Base-by-base conservation (phyloP, 257 asterid genomes). In the Solanum piurae region DNA sequence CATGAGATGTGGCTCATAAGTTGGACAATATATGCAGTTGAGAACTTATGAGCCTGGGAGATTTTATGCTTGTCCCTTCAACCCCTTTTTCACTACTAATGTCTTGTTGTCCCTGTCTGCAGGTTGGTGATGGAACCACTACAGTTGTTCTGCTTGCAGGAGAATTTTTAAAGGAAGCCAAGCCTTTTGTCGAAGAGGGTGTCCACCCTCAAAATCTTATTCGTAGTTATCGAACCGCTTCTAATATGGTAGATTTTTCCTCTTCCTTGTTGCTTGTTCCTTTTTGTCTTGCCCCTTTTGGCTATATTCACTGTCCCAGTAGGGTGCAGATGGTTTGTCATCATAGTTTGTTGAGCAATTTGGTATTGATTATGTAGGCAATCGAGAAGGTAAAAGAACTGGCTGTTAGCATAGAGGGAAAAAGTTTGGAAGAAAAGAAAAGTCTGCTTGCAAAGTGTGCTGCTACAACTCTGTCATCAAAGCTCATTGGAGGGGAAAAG, bases 111-210 rank as follows among this genome's bases (percentile, higher is more conserved):
- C 29, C 20, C 27, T 85, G 64, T 66, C 31, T 88, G 88, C 94
- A 97, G 99, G 99, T 97, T 91, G 99, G 99, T 83, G 99, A 97
- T 90, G 99, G 99, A 79, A 97, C 99, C 83, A 97, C 99, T 52
- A 97, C 99, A 2, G 99, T 97, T 38, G 99, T 97, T 88, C 93
- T 97, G 86, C 99, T 97, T 85, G 99, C 99, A 40, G 98, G 98
- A 85, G 99, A 97, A 88, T 97, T 95, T 90, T 88, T 97, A 89
- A 96, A 93, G 96, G 99, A 95, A 91, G 99, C 99, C 83, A 97
- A 97, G 88, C 99, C 99, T 87, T 97, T 96, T 88, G 86, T 97
- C 90, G 99, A 97, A 89, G 99, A 97, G 90, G 99, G 99, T 68
- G 99, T 97, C 86, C 99, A 96, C 90, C 94, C 99, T 55, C 99